Percentiles rank a stretch among this genome's conserved stretches.
phyloP scores from a whole-genome alignment of 306 rosid genomes.

The Trifolium repens region DNA sequence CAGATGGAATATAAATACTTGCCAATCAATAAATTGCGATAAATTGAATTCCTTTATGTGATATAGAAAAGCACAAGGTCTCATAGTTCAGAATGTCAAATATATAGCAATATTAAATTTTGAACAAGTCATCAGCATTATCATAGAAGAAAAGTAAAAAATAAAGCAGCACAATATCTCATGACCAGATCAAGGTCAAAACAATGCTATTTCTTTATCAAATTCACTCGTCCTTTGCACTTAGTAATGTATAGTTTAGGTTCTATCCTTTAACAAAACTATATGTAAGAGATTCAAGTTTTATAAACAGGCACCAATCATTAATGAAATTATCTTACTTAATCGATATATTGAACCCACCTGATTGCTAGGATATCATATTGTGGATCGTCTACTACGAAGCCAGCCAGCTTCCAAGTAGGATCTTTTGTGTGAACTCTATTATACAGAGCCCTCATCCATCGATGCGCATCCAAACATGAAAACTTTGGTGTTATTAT shows the following conservation, averaged over 20 bases:
- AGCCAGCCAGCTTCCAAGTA: constrained; percentile 84
- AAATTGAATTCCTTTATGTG: constrained; percentile 19
- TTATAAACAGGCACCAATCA: constrained; percentile 26
- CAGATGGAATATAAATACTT: not conserved
- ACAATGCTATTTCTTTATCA: constrained; percentile 10
- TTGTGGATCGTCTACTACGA: constrained; percentile 82
- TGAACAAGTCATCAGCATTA: constrained; percentile 32
- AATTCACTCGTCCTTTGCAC: not conserved
- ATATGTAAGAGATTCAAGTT: constrained; percentile 27
- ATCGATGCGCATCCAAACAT: constrained; percentile 68
- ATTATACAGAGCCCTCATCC: constrained; percentile 94
- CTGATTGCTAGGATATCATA: constrained; percentile 77
- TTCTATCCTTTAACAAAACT: constrained; percentile 1
- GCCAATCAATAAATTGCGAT: not conserved
- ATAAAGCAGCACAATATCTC: constrained; percentile 25
- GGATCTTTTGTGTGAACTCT: constrained; percentile 88
- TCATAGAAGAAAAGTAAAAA: constrained; percentile 35
- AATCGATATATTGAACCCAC: constrained; percentile 47
- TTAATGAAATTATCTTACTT: constrained; percentile 14
- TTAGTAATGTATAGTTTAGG: not conserved
- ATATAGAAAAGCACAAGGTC: constrained; percentile 21
- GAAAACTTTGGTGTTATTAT: constrained; percentile 72
- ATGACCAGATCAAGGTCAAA: constrained; percentile 30
- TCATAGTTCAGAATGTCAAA: not conserved
- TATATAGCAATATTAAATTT: constrained; percentile 9